Evolutionary conservation across 2,329 filamentous ascomycete species (phyloP).

Genomic region (Fusarium tanahbumbuense): DNA sequence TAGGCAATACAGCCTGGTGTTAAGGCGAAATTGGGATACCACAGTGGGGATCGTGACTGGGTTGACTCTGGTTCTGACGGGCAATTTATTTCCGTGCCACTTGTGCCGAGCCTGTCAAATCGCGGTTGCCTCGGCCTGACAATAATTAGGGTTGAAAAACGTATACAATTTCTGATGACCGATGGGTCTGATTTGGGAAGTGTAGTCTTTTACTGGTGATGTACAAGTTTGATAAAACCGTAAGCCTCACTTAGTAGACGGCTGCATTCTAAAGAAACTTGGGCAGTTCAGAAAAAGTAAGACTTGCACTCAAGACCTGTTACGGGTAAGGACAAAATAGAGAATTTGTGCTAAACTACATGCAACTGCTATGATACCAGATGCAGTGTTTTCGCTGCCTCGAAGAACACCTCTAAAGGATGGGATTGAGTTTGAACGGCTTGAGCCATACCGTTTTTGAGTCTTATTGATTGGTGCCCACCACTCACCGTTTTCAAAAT

Average conservation of each 20-base stretch:
- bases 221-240: background rate
- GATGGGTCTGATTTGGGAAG: background rate
- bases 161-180: background rate
- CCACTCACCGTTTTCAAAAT: background rate
- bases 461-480: background rate
- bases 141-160: background rate
- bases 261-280: background rate
- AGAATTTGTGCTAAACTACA: background rate
- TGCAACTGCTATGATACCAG: background rate
- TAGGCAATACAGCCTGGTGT: slow-evolving; percentile 34
- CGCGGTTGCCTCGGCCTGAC: background rate
- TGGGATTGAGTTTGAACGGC: background rate
- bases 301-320: background rate
- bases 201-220: slow-evolving; percentile 1
- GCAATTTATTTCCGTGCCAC: background rate
- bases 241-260: background rate
- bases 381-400: background rate
- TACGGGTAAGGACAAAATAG: background rate
- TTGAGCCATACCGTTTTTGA: background rate
- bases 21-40: slow-evolving; percentile 34
- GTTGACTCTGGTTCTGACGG: background rate
- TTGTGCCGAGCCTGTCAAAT: background rate
- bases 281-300: background rate
- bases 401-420: background rate
- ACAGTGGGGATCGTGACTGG: background rate